Evolutionary conservation across 176 grass and related monocot genomes (phyloP).

Genomic region (Bonia amplexicaulis): DNA sequence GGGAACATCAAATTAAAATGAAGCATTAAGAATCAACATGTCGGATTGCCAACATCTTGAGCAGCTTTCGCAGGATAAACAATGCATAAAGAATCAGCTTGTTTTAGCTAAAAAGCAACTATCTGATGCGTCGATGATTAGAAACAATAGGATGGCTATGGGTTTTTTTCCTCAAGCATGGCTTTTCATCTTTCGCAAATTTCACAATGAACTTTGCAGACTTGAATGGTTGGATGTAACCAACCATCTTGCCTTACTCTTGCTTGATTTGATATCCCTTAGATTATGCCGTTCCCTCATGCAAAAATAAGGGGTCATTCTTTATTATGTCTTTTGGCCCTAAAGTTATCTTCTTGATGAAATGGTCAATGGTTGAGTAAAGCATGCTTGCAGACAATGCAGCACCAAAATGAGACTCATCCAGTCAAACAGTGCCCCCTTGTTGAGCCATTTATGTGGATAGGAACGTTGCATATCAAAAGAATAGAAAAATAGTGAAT

Average conservation of each 20-base stretch:
- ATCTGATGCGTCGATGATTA: not conserved
- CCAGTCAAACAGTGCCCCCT: not conserved
- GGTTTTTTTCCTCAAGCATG: not conserved
- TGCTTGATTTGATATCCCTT: not conserved
- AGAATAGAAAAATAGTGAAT: not conserved
- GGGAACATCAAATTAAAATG: not conserved
- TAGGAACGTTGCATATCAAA: not conserved
- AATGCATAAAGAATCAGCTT: not conserved
- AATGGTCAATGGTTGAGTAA: not conserved
- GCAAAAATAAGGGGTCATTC: not conserved
- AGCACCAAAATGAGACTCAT: not conserved
- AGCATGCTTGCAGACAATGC: not conserved
- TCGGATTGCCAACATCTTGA: not conserved
- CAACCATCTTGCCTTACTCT: not conserved
- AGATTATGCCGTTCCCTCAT: not conserved
- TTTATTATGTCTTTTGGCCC: slow-evolving; percentile 9
- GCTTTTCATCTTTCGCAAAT: not conserved
- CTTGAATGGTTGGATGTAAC: not conserved
- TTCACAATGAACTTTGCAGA: not conserved
- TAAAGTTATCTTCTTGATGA: not conserved
- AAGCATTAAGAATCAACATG: not conserved
- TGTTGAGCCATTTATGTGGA: not conserved
- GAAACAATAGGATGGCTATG: not conserved
- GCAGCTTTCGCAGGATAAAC: not conserved
- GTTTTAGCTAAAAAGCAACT: not conserved